phyloP scores from a whole-genome alignment of 768 basidiomycete genomes.

The Lanmaoa pseudosensibilis region DNA sequence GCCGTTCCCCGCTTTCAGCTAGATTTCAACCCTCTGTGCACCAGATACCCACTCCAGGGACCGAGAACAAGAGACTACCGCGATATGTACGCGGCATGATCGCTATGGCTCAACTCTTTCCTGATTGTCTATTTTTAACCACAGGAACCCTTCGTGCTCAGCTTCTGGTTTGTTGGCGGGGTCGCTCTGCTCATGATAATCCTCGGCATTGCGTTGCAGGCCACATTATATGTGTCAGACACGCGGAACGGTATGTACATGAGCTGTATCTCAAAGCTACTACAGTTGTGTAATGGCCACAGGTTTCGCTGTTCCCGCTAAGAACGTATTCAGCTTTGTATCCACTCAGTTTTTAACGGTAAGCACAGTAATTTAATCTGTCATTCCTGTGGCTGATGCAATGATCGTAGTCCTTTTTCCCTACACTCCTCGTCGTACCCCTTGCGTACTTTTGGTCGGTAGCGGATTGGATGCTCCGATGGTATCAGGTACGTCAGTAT shows the following conservation, averaged over 20 bases:
- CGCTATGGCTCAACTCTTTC: background rate
- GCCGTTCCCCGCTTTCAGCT: conserved; percentile 25
- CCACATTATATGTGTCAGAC: conserved; percentile 16
- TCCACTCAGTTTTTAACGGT: conserved; percentile 47
- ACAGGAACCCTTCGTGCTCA: conserved; percentile 32
- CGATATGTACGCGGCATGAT: conserved; percentile 44
- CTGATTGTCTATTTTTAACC: background rate
- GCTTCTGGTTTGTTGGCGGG: conserved; percentile 42
- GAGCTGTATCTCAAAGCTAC: background rate
- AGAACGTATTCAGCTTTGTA: conserved; percentile 49
- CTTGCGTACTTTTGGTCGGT: conserved; percentile 49
- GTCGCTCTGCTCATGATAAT: conserved; percentile 44
- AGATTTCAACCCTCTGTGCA: conserved; percentile 47
- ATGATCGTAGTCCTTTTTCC: conserved; percentile 54
- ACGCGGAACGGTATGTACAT: conserved; percentile 16
- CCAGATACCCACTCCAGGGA: conserved; percentile 47
- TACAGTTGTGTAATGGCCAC: background rate
- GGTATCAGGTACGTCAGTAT: conserved; percentile 51
- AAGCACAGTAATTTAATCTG: conserved; percentile 25
- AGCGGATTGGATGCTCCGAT: conserved; percentile 54
- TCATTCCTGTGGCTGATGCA: background rate
- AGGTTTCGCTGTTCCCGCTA: conserved; percentile 56
- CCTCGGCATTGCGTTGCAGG: conserved; percentile 18
- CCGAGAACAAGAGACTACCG: conserved; percentile 34
- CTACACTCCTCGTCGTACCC: conserved; percentile 52